Base-by-base conservation (phyloP, 2,329 filamentous ascomycete species). In the Falciphora oryzae region DNA sequence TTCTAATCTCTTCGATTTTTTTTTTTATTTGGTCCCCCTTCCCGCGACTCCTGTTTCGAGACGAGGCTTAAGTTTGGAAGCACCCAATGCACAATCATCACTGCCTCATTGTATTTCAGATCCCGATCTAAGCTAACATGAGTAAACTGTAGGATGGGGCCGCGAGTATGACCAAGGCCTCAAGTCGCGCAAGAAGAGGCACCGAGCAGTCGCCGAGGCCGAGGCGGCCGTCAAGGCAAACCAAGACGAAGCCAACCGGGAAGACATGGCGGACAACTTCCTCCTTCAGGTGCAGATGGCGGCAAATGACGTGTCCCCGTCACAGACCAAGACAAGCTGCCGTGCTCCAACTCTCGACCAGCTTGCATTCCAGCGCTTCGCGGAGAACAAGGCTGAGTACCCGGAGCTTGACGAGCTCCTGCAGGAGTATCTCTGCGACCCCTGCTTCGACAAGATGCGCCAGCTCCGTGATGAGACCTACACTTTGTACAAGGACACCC, bases 291-390 rank as follows among this genome's bases (percentile, higher is more conserved):
- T 14, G 4, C 35, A 28, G 14, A 59, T 59, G 62, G 56, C 53
- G 14, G n/a, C 31, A 4, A 59, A 57, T 4, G 44, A 53, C 18
- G 44, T 8, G 44, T 8, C 18, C 3, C 22, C 44, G 2, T 53
- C 44, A 10, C 18, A 53, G 22, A n/a, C 16, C 65, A 68, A 6
- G 59, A 63, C 27, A 68, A 66, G 5, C 64, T 78, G 62, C 32
- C 62, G 35, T 16, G 62, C 62, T 0, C 78, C 77, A 0, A 79
- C 77, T 0, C 69, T 81, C 0, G 80, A 81, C 25, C 76, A 81
- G 63, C 76, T 75, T 0, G 75, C 78, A 0, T 81, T 78, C 77
- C 70, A 77, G 0, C 73, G 76, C 29, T 81, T 74, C 31, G 73
- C 77, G 7, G 65, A 70, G 2, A 70, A 75, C 63, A 65, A 75